Percentiles rank a stretch among this genome's conserved stretches.
Conservation (phyloP, 2,329 filamentous ascomycete genomes). For the Colletotrichum sp. region DNA sequence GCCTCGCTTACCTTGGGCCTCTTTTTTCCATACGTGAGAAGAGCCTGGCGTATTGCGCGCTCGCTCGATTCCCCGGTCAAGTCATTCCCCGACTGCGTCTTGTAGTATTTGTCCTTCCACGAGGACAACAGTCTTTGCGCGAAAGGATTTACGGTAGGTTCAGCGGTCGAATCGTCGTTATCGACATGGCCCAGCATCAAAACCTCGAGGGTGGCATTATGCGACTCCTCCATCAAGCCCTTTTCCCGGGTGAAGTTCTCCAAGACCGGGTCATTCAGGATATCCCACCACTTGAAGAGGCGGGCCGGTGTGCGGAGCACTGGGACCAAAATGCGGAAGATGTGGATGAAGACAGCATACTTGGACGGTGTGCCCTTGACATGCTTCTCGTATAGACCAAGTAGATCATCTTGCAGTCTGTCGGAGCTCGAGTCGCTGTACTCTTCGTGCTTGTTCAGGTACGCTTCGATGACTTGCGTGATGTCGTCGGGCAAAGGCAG, state of each 20-base stretch:
- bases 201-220: slow-evolving; percentile 68
- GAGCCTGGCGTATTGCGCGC: slow-evolving; percentile 53
- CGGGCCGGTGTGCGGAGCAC: slow-evolving; percentile 67
- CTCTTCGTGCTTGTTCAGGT: slow-evolving; percentile 70
- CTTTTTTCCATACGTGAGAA: slow-evolving; percentile 69
- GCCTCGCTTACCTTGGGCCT: slow-evolving; percentile 57
- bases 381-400: slow-evolving; percentile 68
- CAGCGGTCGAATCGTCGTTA: slow-evolving; percentile 49
- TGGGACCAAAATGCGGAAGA: slow-evolving; percentile 68
- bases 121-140: slow-evolving; percentile 60
- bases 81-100: slow-evolving; percentile 33
- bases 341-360: slow-evolving; percentile 71
- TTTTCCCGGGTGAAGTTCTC: slow-evolving; percentile 31
- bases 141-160: slow-evolving; percentile 49
- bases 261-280: slow-evolving; percentile 59
- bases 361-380: slow-evolving; percentile 62
- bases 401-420: slow-evolving; percentile 75
- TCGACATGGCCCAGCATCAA: slow-evolving; percentile 67
- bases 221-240: slow-evolving; percentile 64
- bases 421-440: slow-evolving; percentile 73
- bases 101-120: slow-evolving; percentile 56
- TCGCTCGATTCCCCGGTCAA: slow-evolving; percentile 49
- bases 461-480: slow-evolving; percentile 64
- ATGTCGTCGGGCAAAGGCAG: slow-evolving; percentile 73
- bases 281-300: slow-evolving; percentile 75